phyloP scores from a whole-genome alignment of 768 basidiomycete species.

The Boletus tylopilopsis region DNA sequence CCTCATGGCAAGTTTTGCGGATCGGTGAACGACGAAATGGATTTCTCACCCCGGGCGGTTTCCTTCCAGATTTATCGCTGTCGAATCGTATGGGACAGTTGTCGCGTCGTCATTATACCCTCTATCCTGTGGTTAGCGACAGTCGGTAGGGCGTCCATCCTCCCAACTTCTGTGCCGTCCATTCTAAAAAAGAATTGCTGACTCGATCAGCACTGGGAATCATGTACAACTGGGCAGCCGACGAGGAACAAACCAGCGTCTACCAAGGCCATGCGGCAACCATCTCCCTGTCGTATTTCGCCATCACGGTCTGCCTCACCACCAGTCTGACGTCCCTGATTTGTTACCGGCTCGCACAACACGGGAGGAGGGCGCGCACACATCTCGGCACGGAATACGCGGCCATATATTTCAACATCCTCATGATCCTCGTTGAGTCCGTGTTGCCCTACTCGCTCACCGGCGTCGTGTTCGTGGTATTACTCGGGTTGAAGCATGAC shows the following conservation, averaged over 20 bases:
- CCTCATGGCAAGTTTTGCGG: conserved; percentile 9
- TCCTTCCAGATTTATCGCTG: conserved; percentile 35
- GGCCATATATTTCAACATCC: conserved; percentile 1
- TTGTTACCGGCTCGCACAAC: neutral
- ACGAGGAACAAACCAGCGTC: no score
- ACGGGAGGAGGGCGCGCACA: neutral
- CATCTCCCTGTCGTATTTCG: conserved; percentile 2
- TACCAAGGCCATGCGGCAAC: neutral
- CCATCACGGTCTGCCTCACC: neutral
- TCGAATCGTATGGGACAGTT: conserved; percentile 28
- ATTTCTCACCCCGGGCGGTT: neutral
- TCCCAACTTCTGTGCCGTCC: neutral
- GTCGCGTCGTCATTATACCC: conserved; percentile 1
- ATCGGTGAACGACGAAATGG: neutral
- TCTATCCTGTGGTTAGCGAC: conserved; percentile 13
- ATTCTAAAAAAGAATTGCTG: no score
- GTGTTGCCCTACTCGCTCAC: no score
- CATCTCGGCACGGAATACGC: conserved; percentile 2
- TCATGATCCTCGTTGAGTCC: neutral
- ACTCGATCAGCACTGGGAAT: conserved; percentile 11
- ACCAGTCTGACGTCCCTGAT: conserved; percentile 8
- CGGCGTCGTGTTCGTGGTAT: no score
- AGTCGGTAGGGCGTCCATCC: conserved; percentile 9
- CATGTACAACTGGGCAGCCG: neutral
- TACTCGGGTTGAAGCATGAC: no score